Conservation (phyloP, 768 basidiomycete genomes). For the Panaeolus cyanescens region DNA sequence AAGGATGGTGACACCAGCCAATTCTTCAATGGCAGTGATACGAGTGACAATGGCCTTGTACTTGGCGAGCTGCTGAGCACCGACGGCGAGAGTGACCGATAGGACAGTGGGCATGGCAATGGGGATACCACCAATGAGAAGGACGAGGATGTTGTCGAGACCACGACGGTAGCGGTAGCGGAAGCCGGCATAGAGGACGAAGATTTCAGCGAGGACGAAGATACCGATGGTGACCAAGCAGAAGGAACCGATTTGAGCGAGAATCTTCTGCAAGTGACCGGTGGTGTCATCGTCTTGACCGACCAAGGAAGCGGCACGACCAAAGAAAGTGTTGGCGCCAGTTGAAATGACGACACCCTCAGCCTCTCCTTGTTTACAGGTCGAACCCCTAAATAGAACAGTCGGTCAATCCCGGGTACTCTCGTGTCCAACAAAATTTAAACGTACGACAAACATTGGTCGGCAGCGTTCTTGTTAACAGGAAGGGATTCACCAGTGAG, state of each 20-base stretch:
- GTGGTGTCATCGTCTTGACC: slow-evolving; percentile 98
- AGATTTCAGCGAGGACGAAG: slow-evolving; percentile 92
- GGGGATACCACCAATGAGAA: slow-evolving; percentile 99
- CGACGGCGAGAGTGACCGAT: slow-evolving; percentile 97
- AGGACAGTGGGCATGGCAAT: slow-evolving; percentile 99
- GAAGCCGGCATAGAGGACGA: slow-evolving; percentile 93
- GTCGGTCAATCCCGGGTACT: background rate
- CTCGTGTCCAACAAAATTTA: too few relatives aligned
- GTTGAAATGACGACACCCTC: slow-evolving; percentile 99
- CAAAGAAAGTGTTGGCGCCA: slow-evolving; percentile 98
- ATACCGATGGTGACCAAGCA: slow-evolving; percentile 95
- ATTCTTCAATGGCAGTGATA: slow-evolving; percentile 98
- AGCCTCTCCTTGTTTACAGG: slow-evolving; percentile 98
- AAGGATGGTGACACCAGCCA: slow-evolving; percentile 97
- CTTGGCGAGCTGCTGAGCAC: slow-evolving; percentile 97
- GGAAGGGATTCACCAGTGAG: slow-evolving; percentile 98
- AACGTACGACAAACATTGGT: slow-evolving; percentile 97
- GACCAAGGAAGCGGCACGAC: slow-evolving; percentile 96
- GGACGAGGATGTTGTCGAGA: slow-evolving; percentile 96
- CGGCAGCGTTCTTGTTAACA: slow-evolving; percentile 85
- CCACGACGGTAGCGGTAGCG: slow-evolving; percentile 89
- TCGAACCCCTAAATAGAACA: slow-evolving; percentile 72
- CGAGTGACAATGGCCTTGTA: slow-evolving; percentile 99
- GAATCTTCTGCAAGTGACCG: slow-evolving; percentile 98
- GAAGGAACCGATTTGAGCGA: slow-evolving; percentile 97